Evolutionary conservation across 345 rosid species (phyloP), one percentile per base, ranked within the genome.

Genomic region (Eucalyptus urophylla): DNA sequence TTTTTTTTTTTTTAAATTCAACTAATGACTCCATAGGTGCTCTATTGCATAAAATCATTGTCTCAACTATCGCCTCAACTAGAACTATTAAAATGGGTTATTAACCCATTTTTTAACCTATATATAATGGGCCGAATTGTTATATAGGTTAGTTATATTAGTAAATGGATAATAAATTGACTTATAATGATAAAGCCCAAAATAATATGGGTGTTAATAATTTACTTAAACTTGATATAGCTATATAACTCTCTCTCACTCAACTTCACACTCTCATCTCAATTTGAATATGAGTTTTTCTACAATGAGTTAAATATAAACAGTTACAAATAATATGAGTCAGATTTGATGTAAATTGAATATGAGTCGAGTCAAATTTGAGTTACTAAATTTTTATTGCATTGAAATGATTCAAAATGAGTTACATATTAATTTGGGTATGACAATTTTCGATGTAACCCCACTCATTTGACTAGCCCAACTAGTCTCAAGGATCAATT

Each of bases 321-420:
- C 2, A 8, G 0, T 1, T 60, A 5, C 1, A 2, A 6, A 27
- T 4, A 27, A 60, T 12, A 60, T 60, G 31, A 6, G 15, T 60
- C 0, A 2, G 14, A 24, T 56, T 0, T 4, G 2, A 56, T 22
- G 24, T 24, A 29, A 56, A 56, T 22, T 24, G 3, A 56, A 1
- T 56, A 56, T 24, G 1, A 56, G 13, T 24, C 13, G 11, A 22
- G 13, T 22, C 8, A 27, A 0, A 27, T 60, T 6, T 1, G 31
- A 27, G 7, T 27, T 5, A 27, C 4, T 27, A 60, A 25, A 12
- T 25, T 60, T 60, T 27, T 60, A 27, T 27, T 60, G 1, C 6
- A 1, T 11, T 25, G 14, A 27, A 60, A 27, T 60, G 3, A 2
- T 60, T 60, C 15, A 60, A 60, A 60, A 60, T 0, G 31, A 11